A percentile compares a stretch with the other conserved stretches of the same genome.
Evolutionary conservation across 768 basidiomycete genomes (phyloP).

Genomic region (Pisolithus sp.): DNA sequence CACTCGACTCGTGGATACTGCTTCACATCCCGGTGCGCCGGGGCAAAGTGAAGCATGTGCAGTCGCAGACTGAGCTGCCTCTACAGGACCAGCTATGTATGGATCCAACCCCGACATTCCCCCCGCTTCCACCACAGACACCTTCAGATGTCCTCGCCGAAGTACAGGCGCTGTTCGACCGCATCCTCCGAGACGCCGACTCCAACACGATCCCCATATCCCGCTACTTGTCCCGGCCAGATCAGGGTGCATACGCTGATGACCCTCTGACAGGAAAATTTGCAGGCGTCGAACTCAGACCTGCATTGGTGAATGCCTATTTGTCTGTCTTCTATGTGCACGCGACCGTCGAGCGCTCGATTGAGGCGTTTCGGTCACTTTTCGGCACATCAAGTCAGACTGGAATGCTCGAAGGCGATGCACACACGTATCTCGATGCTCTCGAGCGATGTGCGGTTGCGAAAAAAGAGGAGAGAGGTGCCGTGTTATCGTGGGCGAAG

Average conservation of each 20-base stretch:
- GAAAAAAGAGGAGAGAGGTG: slow-evolving; percentile 36
- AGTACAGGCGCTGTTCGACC: slow-evolving; percentile 55
- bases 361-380: slow-evolving; percentile 44
- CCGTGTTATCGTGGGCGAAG: slow-evolving; percentile 48
- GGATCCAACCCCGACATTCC: slow-evolving; percentile 17
- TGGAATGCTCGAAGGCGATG: slow-evolving; percentile 37
- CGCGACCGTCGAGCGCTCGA: slow-evolving; percentile 41
- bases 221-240: background rate
- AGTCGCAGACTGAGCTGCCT: too few relatives aligned
- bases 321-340: slow-evolving; percentile 70
- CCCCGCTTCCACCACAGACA: slow-evolving; percentile 66
- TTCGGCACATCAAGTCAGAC: slow-evolving; percentile 30
- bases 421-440: slow-evolving; percentile 55
- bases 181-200: slow-evolving; percentile 43
- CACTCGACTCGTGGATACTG: slow-evolving; percentile 36
- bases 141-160: slow-evolving; percentile 68
- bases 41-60: too few relatives aligned
- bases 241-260: background rate
- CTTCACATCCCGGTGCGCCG: background rate
- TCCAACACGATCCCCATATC: too few relatives aligned
- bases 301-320: slow-evolving; percentile 73
- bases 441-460: slow-evolving; percentile 57
- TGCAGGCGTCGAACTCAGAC: slow-evolving; percentile 45
- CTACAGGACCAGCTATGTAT: slow-evolving; percentile 1
- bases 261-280: slow-evolving; percentile 38